Evolutionary conservation across 805 yeast genomes (phyloP), one percentile per base, ranked within the genome.

Genomic region (Teunomyces kruisii): DNA sequence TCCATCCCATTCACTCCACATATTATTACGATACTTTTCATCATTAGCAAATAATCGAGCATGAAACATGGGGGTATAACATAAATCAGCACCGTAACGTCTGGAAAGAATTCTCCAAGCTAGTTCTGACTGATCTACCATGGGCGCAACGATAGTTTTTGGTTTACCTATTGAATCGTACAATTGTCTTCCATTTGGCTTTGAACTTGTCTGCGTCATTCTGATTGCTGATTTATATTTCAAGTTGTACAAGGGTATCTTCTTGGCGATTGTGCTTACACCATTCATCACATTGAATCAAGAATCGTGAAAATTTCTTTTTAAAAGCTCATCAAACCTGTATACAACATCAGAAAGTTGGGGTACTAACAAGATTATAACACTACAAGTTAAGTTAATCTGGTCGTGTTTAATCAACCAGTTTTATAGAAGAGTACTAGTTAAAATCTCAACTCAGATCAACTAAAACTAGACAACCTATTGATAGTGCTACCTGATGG

Each of bases 11-110:
- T 71, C 74, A 9, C 77, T 71, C 81, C 88, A 81, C 84, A 82
- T 86, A 49, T 83, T 86, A 14, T 71, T 70, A 43, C 98, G 74
- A 60, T 94, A 94, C 55, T 86, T 86, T 48, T 82, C 86, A 40
- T 84, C 85, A 2, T 87, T 86, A 19, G 95, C 95, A 67, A 94
- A 94, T 31, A 91, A 68, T 40, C 90, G 75, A 3, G 99, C 96
- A 65, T 94, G 98, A 53, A 86, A 79, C 99, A 94, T 94, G 3
- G 99, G 99, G 0, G 98, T 88, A 58, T 92, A 94, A 58, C 97
- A 88, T 28, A 94, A 70, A 2, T 90, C 88, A 0, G 99, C 98
- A 3, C 99, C 99, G 57, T 91, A 85, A 47, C 77, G 74, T 45
- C 98, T 76, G 3, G 96, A 86, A 12, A 94, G 70, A 13, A 88